Evolutionary conservation across 352 stramenopile genomes (phyloP).

Genomic region (Phytophthora litchii): DNA sequence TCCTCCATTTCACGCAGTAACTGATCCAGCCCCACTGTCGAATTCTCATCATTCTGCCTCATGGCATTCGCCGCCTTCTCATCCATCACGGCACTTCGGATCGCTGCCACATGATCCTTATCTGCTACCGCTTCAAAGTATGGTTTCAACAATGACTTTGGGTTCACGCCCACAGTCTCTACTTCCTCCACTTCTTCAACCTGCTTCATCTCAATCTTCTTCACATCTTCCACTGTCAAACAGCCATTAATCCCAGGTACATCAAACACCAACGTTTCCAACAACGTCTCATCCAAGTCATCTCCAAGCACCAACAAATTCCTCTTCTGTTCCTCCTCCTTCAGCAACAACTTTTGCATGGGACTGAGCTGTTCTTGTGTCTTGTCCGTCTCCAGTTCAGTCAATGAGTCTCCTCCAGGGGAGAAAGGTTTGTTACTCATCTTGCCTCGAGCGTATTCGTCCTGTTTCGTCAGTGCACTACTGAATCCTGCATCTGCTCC

Average conservation of each 20-base stretch:
- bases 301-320: slow-evolving; percentile 46
- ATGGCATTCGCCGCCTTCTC: slow-evolving; percentile 70
- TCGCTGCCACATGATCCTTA: slow-evolving; percentile 50
- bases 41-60: slow-evolving; percentile 51
- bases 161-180: slow-evolving; percentile 63
- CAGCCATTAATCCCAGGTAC: slow-evolving; percentile 61
- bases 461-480: slow-evolving; percentile 71
- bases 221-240: slow-evolving; percentile 57
- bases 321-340: slow-evolving; percentile 40
- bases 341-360: slow-evolving; percentile 25
- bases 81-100: slow-evolving; percentile 62
- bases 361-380: background rate
- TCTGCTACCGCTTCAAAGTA: slow-evolving; percentile 75
- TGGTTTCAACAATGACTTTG: slow-evolving; percentile 53
- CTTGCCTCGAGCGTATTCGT: slow-evolving; percentile 82
- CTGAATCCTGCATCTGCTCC: slow-evolving; percentile 59
- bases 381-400: slow-evolving; percentile 26
- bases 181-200: slow-evolving; percentile 7
- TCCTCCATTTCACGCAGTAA: slow-evolving; percentile 73
- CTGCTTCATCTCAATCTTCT: slow-evolving; percentile 27
- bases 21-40: slow-evolving; percentile 69
- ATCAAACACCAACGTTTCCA: slow-evolving; percentile 55
- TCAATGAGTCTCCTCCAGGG: slow-evolving; percentile 68
- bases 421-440: slow-evolving; percentile 81
- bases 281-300: slow-evolving; percentile 30